phyloP scores from a whole-genome alignment of 2,329 filamentous ascomycete genomes.

The Tolypocladium ovalisporum region DNA sequence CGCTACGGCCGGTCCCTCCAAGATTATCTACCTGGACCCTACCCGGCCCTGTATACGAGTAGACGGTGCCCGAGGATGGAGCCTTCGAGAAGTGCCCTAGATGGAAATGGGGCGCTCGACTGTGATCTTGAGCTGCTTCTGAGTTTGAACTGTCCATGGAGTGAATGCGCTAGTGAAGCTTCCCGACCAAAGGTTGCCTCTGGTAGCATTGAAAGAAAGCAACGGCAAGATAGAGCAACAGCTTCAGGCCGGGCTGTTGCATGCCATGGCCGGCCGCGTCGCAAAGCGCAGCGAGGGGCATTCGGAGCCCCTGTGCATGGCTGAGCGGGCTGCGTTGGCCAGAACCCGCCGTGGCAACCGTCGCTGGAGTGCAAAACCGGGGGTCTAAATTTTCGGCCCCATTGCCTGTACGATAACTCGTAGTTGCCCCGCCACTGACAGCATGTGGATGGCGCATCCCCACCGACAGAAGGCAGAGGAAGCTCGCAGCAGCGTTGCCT shows the following conservation, averaged over 20 bases:
- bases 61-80: too few relatives aligned
- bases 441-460: not conserved
- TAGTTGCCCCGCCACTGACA: not conserved
- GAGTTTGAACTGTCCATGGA: not conserved
- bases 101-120: too few relatives aligned
- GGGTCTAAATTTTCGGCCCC: not conserved
- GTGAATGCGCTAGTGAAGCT: not conserved
- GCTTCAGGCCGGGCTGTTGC: too few relatives aligned
- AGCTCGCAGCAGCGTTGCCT: slow-evolving; percentile 3
- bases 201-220: not conserved
- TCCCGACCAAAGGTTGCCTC: not conserved
- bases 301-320: not conserved
- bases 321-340: not conserved
- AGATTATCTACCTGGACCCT: too few relatives aligned
- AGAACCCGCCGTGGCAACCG: not conserved
- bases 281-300: not conserved
- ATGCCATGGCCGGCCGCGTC: not conserved
- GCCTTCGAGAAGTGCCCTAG: too few relatives aligned
- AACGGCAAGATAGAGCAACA: not conserved
- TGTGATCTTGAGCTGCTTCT: not conserved
- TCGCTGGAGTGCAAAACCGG: too few relatives aligned
- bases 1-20: too few relatives aligned
- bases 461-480: not conserved
- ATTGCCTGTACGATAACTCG: too few relatives aligned
- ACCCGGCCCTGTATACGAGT: too few relatives aligned